Evolutionary conservation across 192 early-diverging fungal species (phyloP), one percentile per base, ranked within the genome.

Genomic region (Entomortierella lignicola): DNA sequence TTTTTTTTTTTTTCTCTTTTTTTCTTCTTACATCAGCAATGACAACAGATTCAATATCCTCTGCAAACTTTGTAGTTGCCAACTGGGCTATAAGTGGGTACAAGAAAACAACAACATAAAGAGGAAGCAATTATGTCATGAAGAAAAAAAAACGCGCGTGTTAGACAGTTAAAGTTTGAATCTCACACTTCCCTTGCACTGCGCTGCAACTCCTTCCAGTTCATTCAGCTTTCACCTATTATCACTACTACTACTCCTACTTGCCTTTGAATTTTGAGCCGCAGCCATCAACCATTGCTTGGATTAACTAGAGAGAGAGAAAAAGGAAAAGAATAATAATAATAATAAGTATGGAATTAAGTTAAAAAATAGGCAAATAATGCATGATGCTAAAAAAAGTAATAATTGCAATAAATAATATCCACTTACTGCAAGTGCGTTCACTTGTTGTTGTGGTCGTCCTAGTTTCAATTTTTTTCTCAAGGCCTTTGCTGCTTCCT

Each of bases 191-290:
- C n/a, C n/a, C n/a, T n/a, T n/a, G n/a, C n/a, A n/a, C n/a, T n/a
- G n/a, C n/a, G n/a, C n/a, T n/a, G n/a, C n/a, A n/a, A n/a, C n/a
- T n/a, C n/a, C n/a, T n/a, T n/a, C n/a, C n/a, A n/a, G n/a, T n/a
- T n/a, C n/a, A n/a, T n/a, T n/a, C n/a, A n/a, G n/a, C n/a, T n/a
- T n/a, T n/a, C n/a, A n/a, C n/a, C n/a, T n/a, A n/a, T n/a, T n/a
- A n/a, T n/a, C n/a, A n/a, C n/a, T n/a, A 10, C 34, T 37, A 37
- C 5, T 37, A 37, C 10, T 10, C 34, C 4, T 37, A 47, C 44
- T 47, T 70, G 65, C 75, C 75, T 60, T 70, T 79, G 58, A 79
- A 79, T 63, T 70, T 79, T 59, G 75, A 79, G 42, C 75, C 75
- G 32, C 75, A 79, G 10, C 75, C 75, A 54, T 79, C 75, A 2